Conservation (phyloP, 768 basidiomycete genomes). For the Gymnopilus dilepis region DNA sequence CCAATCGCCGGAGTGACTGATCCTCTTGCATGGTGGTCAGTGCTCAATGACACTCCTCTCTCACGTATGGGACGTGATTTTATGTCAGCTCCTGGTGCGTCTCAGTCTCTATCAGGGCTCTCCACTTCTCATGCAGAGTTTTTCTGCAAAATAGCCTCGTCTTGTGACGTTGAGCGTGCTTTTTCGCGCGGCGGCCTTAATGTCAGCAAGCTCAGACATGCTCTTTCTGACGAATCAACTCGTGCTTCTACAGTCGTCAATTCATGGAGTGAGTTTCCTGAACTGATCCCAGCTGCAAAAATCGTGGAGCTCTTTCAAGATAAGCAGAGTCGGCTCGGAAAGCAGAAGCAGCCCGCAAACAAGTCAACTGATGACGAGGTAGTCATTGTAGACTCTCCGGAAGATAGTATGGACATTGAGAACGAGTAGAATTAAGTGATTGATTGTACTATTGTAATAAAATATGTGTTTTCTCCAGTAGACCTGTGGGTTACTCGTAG, state of each 20-base stretch:
- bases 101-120: constrained; percentile 10
- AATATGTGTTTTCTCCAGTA: not conserved
- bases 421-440: not conserved
- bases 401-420: not conserved
- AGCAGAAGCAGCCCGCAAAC: not conserved
- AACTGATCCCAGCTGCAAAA: not conserved
- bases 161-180: constrained; percentile 33
- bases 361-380: not conserved
- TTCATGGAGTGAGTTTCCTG: not conserved
- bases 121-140: not conserved
- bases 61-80: constrained; percentile 22
- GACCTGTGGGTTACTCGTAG: not conserved
- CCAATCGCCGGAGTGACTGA: constrained; percentile 6
- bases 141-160: constrained; percentile 23
- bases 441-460: not conserved
- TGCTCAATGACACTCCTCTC: constrained; percentile 13
- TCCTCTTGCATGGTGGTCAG: constrained; percentile 22
- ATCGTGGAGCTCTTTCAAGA: not conserved
- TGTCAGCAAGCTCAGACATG: constrained; percentile 30
- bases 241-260: not conserved
- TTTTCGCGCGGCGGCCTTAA: constrained; percentile 34
- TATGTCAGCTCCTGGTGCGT: constrained; percentile 18
- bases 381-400: not conserved
- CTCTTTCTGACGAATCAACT: constrained; percentile 30
- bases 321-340: not conserved